Evolutionary conservation across 257 asterid genomes (phyloP).

Genomic region (Rehmannia glutinosa): DNA sequence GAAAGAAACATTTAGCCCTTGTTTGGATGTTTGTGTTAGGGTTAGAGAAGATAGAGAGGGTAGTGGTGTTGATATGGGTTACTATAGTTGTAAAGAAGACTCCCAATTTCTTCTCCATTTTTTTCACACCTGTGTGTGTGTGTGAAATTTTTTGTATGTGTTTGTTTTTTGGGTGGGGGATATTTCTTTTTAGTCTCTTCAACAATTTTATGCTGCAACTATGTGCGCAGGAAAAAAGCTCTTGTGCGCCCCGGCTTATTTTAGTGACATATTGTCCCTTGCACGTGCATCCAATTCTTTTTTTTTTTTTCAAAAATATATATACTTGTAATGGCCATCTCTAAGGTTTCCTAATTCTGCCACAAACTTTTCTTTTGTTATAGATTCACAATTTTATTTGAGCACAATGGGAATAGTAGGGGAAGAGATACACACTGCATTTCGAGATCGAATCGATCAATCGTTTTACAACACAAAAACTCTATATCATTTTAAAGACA

Average conservation of each 20-base stretch:
- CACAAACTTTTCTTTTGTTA: too few relatives aligned
- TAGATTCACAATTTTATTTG: too few relatives aligned
- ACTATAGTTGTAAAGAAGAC: conserved; percentile 51
- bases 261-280: conserved; percentile 12
- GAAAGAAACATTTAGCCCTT: neutral
- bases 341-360: too few relatives aligned
- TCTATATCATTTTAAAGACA: too few relatives aligned
- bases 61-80: conserved; percentile 28
- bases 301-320: too few relatives aligned
- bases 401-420: too few relatives aligned
- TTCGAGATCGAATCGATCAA: too few relatives aligned
- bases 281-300: conserved; percentile 20
- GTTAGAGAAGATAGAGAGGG: conserved; percentile 32
- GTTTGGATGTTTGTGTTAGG: conserved; percentile 45
- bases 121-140: conserved; percentile 43
- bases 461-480: too few relatives aligned
- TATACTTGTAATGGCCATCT: too few relatives aligned
- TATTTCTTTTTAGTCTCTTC: conserved; percentile 32
- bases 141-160: conserved; percentile 26
- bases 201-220: conserved; percentile 52
- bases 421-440: too few relatives aligned
- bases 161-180: conserved; percentile 28
- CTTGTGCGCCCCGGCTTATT: conserved; percentile 20
- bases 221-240: conserved; percentile 32
- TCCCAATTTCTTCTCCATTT: conserved; percentile 76